Evolutionary conservation across 2,329 filamentous ascomycete genomes (phyloP).

Genomic region (Fusarium sp.): DNA sequence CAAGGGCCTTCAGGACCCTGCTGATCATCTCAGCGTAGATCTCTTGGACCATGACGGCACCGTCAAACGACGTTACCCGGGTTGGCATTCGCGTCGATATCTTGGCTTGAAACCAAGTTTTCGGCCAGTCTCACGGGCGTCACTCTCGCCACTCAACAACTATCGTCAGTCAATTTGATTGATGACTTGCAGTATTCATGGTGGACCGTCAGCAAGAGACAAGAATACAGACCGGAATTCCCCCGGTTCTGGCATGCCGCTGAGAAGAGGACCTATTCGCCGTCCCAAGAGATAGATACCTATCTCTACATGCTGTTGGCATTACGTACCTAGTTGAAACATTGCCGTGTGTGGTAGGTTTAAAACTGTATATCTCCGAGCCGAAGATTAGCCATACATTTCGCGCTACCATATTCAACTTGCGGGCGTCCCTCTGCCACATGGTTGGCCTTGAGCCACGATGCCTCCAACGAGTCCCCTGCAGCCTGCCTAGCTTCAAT

Average conservation of each 20-base stretch:
- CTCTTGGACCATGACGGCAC: constrained; percentile 22
- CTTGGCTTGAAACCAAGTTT: constrained; percentile 33
- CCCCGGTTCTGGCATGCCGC: background rate
- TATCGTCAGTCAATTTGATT: constrained; percentile 19
- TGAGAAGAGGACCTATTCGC: too few relatives aligned
- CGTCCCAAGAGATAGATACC: background rate
- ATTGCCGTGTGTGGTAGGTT: constrained; percentile 28
- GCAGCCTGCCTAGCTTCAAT: background rate
- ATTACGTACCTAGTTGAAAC: constrained; percentile 28
- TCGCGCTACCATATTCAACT: constrained; percentile 2
- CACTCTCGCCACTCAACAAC: constrained; percentile 29
- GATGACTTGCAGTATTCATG: constrained; percentile 15
- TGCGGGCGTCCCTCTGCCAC: constrained; percentile 12
- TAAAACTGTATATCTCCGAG: background rate
- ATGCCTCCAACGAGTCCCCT: constrained; percentile 17
- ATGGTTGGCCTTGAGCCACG: constrained; percentile 10
- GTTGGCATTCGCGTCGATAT: constrained; percentile 1
- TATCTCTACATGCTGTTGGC: background rate
- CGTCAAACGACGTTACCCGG: constrained; percentile 23
- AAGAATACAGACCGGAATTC: constrained; percentile 28
- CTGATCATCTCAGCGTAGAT: constrained; percentile 40
- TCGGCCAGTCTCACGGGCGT: constrained; percentile 18
- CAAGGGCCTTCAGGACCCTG: constrained; percentile 33
- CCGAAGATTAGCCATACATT: constrained; percentile 37
- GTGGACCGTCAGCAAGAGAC: constrained; percentile 30